These are phyloP conservation scores for Thecaphora frezii DNA, from an alignment of 1,284 basidiomycete species.

Conservation along the genomic window DNA sequence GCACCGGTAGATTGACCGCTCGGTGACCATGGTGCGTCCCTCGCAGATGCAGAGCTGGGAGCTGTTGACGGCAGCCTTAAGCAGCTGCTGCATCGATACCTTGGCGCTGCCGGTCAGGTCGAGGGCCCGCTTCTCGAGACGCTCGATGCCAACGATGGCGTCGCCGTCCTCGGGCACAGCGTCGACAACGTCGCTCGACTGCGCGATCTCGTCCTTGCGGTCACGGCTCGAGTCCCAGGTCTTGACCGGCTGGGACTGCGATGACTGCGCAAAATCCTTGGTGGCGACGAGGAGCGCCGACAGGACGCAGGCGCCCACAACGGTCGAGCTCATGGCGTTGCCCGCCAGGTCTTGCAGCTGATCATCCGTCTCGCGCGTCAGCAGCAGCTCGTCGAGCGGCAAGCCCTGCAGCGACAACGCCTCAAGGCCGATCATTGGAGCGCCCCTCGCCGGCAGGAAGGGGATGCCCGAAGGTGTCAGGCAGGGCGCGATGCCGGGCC, in stretches of 20 bases:
- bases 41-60: constrained; percentile 84
- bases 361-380: constrained; percentile 90
- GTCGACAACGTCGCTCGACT: constrained; percentile 59
- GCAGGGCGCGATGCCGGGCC: constrained; percentile 83
- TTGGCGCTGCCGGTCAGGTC: constrained; percentile 26
- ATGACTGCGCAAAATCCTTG: constrained; percentile 23
- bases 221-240: constrained; percentile 60
- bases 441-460: constrained; percentile 90
- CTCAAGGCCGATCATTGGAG: constrained; percentile 91
- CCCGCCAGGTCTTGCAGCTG: constrained; percentile 91
- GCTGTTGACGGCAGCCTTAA: constrained; percentile 71
- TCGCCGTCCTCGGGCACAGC: constrained; percentile 61
- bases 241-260: constrained; percentile 1
- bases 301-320: constrained; percentile 86
- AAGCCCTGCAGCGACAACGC: constrained; percentile 90
- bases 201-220: constrained; percentile 68
- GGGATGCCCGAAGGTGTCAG: constrained; percentile 95
- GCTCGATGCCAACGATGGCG: constrained; percentile 63
- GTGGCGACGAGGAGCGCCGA: constrained; percentile 68
- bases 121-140: constrained; percentile 17
- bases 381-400: constrained; percentile 83
- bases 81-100: constrained; percentile 61
- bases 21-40: constrained; percentile 74
- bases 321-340: constrained; percentile 93
- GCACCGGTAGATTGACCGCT: constrained; percentile 68